Evolutionary conservation across 257 asterid genomes (phyloP).

Genomic region (Voacanga thouarsii): DNA sequence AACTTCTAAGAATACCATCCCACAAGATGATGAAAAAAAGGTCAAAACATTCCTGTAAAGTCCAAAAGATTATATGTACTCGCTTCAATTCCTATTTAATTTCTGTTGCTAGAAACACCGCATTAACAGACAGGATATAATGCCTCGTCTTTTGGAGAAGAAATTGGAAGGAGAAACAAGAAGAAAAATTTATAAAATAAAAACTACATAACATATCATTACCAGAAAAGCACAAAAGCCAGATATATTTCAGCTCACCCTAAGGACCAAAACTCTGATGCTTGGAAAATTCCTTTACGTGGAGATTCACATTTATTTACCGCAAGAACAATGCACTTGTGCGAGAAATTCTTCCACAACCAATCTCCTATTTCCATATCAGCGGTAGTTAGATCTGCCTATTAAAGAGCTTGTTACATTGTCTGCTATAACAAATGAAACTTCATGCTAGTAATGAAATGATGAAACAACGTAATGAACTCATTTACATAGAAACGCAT

Average conservation of each 20-base stretch:
- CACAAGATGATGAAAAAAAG: background rate
- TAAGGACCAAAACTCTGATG: slow-evolving; percentile 92
- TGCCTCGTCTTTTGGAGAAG: background rate
- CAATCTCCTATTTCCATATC: slow-evolving; percentile 91
- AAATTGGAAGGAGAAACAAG: background rate
- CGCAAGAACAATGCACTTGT: slow-evolving; percentile 72
- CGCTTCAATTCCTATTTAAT: background rate
- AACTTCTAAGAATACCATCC: background rate
- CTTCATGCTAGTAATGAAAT: background rate
- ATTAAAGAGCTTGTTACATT: slow-evolving; percentile 38
- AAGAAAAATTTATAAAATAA: background rate
- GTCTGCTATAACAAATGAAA: slow-evolving; percentile 13
- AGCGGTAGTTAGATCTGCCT: slow-evolving; percentile 95
- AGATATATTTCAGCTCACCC: slow-evolving; percentile 56
- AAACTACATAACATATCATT: background rate
- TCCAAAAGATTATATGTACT: background rate
- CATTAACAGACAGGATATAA: background rate
- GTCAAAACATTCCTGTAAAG: background rate
- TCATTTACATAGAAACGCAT: background rate
- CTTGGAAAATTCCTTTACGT: slow-evolving; percentile 78
- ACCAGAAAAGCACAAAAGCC: background rate
- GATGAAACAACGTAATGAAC: background rate
- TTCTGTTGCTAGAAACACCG: background rate
- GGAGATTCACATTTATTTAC: slow-evolving; percentile 99
- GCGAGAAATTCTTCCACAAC: slow-evolving; percentile 84